These are phyloP conservation scores for Arthrobotrys megalospora DNA, from an alignment of 2,329 filamentous ascomycete genomes.

Conservation along the genomic window DNA sequence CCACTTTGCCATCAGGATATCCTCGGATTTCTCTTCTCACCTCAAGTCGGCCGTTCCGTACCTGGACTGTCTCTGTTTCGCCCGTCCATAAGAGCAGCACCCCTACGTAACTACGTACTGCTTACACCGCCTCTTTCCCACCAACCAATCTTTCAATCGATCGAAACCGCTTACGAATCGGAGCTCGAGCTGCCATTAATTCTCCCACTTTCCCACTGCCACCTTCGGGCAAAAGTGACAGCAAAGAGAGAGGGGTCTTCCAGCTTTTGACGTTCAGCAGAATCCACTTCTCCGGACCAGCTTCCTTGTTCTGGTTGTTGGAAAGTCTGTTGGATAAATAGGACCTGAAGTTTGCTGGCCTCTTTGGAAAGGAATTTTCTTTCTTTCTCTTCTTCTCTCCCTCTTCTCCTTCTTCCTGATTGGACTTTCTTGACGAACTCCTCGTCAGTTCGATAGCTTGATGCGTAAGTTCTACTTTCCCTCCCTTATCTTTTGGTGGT, in stretches of 20 bases:
- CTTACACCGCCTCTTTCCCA: conserved; percentile 39
- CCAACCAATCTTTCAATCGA: conserved; percentile 27
- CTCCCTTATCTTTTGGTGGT: conserved; percentile 1
- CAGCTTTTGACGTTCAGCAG: conserved; percentile 10
- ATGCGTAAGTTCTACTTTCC: conserved; percentile 53
- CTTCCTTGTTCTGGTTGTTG: conserved; percentile 28
- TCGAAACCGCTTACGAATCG: conserved; percentile 35
- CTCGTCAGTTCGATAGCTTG: conserved; percentile 61
- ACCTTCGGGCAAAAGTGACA: conserved; percentile 12
- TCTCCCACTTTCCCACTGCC: conserved; percentile 19
- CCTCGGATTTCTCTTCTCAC: conserved; percentile 29
- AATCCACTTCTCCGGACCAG: not conserved
- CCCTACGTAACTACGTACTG: conserved; percentile 17
- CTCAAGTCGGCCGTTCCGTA: conserved; percentile 35
- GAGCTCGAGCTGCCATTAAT: conserved; percentile 28
- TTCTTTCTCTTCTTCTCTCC: conserved; percentile 17
- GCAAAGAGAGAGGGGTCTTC: not conserved
- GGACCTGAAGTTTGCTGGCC: not conserved
- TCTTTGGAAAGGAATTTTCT: conserved; percentile 26
- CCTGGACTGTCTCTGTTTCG: conserved; percentile 4
- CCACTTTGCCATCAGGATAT: conserved; percentile 20
- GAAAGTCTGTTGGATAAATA: conserved; percentile 42
- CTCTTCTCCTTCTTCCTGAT: conserved; percentile 35
- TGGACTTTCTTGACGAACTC: conserved; percentile 58
- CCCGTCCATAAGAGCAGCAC: conserved; percentile 14